Base-by-base conservation (phyloP, 2,329 filamentous ascomycete species). In the Camillea tinctor region DNA sequence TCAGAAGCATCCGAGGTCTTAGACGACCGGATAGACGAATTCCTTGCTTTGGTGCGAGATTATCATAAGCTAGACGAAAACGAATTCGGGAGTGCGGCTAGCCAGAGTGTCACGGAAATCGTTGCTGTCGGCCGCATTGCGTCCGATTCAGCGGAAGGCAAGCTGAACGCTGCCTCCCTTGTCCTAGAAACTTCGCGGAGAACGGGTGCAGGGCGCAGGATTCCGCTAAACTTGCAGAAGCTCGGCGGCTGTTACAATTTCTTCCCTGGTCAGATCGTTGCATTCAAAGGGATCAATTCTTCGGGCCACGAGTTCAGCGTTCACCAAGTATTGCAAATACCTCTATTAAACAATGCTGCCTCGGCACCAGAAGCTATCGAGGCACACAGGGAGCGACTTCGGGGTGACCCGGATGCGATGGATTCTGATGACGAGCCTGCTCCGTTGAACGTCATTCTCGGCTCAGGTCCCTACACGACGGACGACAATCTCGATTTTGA, bases 181-280 rank as follows among this genome's bases (percentile, higher is more conserved):
- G 88, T 97, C 3, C 82, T 99, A 1, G 95, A 99, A 76, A 94
- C 90, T 20, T 96, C 93, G 22, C 83, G 94, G 66, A 84, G 91
- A 26, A 91, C 87, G 68, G 95, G 95, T 40, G 91, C 89, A 64
- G 95, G 93, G 4, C 79, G 91, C 59, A 85, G 95, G 60, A 85
- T 97, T 26, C 91, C 92, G 4, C 76, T 99, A 19, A 91, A 92
- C 65, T 79, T 97, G 59, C 84, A 89, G 61, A 83, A 83, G 2
- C 74, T 96, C 1, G 78, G 81, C 26, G 65, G 84, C 76, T 55
- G 65, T 1, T 95, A 90, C 76, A 89, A 92, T 72, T 92, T 98
- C 79, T 98, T 98, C 73, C 95, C 94, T 0, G 95, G 95, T 5
- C 93, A 98, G 72, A 92, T 98, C 56, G 92, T 97, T 26, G 95